Evolutionary conservation across 768 basidiomycete species (phyloP), one percentile per base, ranked within the genome.

Genomic region (Leucogyrophana mollusca): DNA sequence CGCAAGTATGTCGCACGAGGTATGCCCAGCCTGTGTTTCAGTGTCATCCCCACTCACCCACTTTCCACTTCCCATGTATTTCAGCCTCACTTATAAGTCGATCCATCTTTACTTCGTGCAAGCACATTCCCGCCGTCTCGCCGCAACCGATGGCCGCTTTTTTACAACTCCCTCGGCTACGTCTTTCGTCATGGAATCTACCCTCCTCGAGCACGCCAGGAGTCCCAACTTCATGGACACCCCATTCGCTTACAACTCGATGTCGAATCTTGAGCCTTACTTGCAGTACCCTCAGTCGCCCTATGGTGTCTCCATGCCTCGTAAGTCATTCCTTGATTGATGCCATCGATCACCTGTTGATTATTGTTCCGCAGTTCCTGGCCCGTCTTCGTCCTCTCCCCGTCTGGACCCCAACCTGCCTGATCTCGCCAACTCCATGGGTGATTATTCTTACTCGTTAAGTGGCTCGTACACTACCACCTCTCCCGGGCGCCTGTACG

Each of bases 281-380:
- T 78, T 88, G 55, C 82, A 84, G 67, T 85, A 85, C 65, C 84
- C 84, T 27, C 77, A 82, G 54, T 76, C 82, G 9, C 71, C 74
- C 36, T 86, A 83, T 51, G 79, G 78, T 64, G 78, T 84, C 41
- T 67, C 65, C 16, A 79, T 88, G 65, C 74, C 79, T 59, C 66
- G 86, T 86, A 62, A 68, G 85, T 80, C 18, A 3, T 33, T 47
- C 36, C 25, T 39, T n/a, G 3, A 39, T 40, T 14, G 25, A 34
- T 9, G 25, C 5, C 43, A 36, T 43, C 37, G 22, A 6, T 55
- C 20, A 9, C 52, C 57, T 35, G 55, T 35, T 18, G 40, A 30
- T 45, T 49, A 43, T 23, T 52, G 78, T 77, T 49, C 41, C 46
- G 16, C 54, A 83, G 81, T 85, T 27, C 79, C 80, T 39, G 69